Evolutionary conservation across 106 monocot genomes (phyloP).

Genomic region (Dactylorhiza incarnata): DNA sequence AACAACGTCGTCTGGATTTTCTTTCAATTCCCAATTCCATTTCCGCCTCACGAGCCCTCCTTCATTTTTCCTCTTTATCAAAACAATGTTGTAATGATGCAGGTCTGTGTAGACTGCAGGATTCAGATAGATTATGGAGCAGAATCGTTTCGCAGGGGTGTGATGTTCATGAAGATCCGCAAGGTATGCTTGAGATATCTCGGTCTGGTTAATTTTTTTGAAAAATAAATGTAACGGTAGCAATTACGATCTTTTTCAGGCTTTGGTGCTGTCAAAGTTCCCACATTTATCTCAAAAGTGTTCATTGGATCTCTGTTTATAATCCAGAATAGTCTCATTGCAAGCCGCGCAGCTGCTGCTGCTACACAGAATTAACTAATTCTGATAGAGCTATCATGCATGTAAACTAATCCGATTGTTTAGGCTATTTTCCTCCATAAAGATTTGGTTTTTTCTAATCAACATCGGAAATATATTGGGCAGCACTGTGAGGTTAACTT

Average conservation of each 20-base stretch:
- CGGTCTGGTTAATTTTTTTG: background rate
- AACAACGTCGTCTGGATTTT: background rate
- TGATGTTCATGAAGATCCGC: conserved; percentile 2
- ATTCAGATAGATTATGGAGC: conserved; percentile 11
- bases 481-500: too few species aligned
- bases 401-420: background rate
- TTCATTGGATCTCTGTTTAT: conserved; percentile 2
- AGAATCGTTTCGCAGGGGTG: conserved; percentile 7
- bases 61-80: background rate
- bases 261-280: conserved; percentile 13
- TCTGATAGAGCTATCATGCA: background rate
- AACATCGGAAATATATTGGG: too few species aligned
- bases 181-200: conserved; percentile 2
- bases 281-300: conserved; percentile 17
- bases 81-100: background rate
- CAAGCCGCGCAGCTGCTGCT: background rate
- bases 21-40: background rate
- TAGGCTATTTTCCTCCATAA: background rate
- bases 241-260: conserved; percentile 10
- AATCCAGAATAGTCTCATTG: background rate
- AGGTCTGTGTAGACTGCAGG: conserved; percentile 24
- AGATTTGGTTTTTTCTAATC: background rate
- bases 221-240: too few species aligned
- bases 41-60: background rate
- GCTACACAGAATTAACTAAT: background rate